These are phyloP conservation scores for Chlamydomonas asymmetrica DNA, from an alignment of 139 green algal species.

Conservation along the genomic window DNA sequence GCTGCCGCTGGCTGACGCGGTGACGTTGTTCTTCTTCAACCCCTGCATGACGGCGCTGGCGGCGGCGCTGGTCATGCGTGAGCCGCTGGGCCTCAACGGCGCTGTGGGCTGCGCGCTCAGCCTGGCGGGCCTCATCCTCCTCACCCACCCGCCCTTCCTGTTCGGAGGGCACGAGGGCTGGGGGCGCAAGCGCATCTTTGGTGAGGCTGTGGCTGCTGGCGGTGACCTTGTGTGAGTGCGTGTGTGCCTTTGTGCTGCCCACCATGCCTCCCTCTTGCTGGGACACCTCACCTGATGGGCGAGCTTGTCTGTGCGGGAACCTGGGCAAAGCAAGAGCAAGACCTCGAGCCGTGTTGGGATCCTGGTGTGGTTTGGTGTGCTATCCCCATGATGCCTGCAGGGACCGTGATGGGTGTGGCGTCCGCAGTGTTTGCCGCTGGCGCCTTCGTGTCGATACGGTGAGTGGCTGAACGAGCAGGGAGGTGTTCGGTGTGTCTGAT, in stretches of 20 bases:
- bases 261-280: no score
- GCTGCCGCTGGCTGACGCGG: no score
- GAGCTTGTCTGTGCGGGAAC: no score
- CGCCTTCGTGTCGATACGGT: constrained; percentile 56
- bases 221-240: no score
- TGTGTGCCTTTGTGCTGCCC: no score
- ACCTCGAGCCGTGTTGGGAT: no score
- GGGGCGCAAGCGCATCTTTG: constrained; percentile 1
- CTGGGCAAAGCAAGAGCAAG: no score
- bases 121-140: constrained; percentile 40
- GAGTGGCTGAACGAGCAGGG: constrained; percentile 32
- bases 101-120: constrained; percentile 18
- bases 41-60: constrained; percentile 43
- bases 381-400: no score
- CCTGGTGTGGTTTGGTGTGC: no score
- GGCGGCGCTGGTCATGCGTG: constrained; percentile 30
- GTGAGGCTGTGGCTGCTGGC: neutral
- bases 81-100: constrained; percentile 34
- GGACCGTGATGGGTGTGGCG: constrained; percentile 27
- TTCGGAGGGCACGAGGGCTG: constrained; percentile 29
- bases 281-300: no score
- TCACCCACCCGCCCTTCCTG: constrained; percentile 50
- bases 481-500: no score
- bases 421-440: constrained; percentile 37
- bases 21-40: no score